These are phyloP conservation scores for Fraxinus dipetala DNA, from an alignment of 305 asterid genomes.

Conservation along the genomic window DNA sequence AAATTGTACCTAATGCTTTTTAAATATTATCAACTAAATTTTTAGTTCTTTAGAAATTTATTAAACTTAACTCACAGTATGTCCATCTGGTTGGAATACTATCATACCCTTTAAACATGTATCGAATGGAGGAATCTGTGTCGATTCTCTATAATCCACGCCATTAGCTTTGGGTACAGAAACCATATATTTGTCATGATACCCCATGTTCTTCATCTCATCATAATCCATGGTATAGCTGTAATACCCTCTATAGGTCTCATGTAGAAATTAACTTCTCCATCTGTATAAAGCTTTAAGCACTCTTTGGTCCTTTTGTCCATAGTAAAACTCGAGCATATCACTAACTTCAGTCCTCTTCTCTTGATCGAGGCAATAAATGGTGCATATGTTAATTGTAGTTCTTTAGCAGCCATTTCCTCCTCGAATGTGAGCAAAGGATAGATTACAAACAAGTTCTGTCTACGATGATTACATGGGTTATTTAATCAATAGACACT, in stretches of 20 bases:
- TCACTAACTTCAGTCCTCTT: slow-evolving; percentile 48
- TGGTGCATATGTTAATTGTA: slow-evolving; percentile 40
- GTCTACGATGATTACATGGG: slow-evolving; percentile 45
- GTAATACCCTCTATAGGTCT: slow-evolving; percentile 68
- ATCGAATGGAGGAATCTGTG: background rate
- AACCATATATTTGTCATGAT: slow-evolving; percentile 39
- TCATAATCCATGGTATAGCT: slow-evolving; percentile 53
- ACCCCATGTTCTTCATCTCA: slow-evolving; percentile 42
- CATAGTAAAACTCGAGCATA: slow-evolving; percentile 34
- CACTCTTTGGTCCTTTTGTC: slow-evolving; percentile 39
- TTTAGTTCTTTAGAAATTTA: background rate
- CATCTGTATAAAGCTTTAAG: slow-evolving; percentile 51
- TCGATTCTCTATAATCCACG: slow-evolving; percentile 39
- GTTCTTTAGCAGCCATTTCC: slow-evolving; percentile 29
- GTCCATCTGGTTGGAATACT: slow-evolving; percentile 39
- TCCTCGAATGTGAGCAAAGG: slow-evolving; percentile 40
- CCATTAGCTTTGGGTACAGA: slow-evolving; percentile 63
- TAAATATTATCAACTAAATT: background rate
- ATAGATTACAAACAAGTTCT: slow-evolving; percentile 29
- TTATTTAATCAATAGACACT: background rate
- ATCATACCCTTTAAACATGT: slow-evolving; percentile 3
- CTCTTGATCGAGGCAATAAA: slow-evolving; percentile 45
- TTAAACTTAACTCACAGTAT: slow-evolving; percentile 36
- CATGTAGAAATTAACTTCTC: slow-evolving; percentile 57
- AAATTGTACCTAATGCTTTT: background rate